Evolutionary conservation across 352 stramenopile genomes (phyloP), one percentile per base, ranked within the genome.

Genomic region (Pythium aristosporum): DNA sequence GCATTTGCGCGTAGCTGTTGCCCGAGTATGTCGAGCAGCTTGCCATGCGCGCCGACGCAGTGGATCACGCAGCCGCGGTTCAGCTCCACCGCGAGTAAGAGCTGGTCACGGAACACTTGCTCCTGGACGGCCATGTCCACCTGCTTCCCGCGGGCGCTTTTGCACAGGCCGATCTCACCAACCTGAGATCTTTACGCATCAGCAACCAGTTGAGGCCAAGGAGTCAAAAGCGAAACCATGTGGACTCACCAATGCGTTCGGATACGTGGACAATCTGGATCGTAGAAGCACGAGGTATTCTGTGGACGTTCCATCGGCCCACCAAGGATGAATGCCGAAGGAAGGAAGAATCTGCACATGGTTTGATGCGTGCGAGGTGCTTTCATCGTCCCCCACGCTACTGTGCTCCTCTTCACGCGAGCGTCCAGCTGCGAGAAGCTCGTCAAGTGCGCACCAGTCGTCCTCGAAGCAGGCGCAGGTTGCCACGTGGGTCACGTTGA

Each of bases 261-360:
- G 78, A 43, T 90, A 66, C 4, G 62, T 57, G 13, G 34, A 5
- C 54, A 94, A 65, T 6, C 61, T 73, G 2, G 63, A 41, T 10
- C 72, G 59, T 2, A 94, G 70, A 20, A 51, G 43, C 18, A 56
- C 49, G 25, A 94, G 34, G 10, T 81, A 82, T 18, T 60, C 16
- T n/a, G 48, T 55, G 0, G 47, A 61, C 10, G 39, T 51, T 9
- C 79, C 44, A 0, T 78, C 42, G 1, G 77, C 77, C 79, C 80
- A 94, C 85, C 85, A 94, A 12, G 85, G 85, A 74, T 94, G 85
- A 0, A 94, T 51, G 0, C 85, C 85, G 63, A 94, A 94, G 16
- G 69, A 67, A 21, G 80, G 73, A 32, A 89, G 54, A 43, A 92
- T 77, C 5, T 59, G 55, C 12, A 81, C 25, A 30, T 30, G 25